These are phyloP conservation scores for Annona cherimola DNA, from an alignment of 164 flowering plant genomes.

Conservation along the genomic window DNA sequence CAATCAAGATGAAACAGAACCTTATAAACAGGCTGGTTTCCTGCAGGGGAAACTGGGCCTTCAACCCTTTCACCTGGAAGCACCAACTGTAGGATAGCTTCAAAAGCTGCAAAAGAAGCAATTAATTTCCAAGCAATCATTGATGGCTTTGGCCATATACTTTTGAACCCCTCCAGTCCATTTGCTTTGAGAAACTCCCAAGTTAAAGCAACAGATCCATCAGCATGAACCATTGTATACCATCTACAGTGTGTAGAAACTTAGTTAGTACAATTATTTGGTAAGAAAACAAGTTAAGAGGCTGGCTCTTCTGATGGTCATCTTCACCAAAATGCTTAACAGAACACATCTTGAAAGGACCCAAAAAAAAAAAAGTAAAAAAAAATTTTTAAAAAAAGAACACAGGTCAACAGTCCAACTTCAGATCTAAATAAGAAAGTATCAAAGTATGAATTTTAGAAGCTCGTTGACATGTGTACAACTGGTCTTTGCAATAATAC, in stretches of 20 bases:
- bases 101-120: conserved; percentile 76
- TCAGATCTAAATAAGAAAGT: neutral
- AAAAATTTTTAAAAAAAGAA: neutral
- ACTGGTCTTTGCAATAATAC: too few relatives aligned
- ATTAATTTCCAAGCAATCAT: conserved; percentile 77
- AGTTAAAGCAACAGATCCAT: conserved; percentile 74
- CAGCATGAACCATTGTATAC: conserved; percentile 96
- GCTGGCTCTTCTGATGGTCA: neutral
- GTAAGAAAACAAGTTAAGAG: neutral
- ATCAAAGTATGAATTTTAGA: neutral
- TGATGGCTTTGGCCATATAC: conserved; percentile 88
- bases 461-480: neutral
- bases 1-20: conserved; percentile 21
- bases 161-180: conserved; percentile 60
- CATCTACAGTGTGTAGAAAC: conserved; percentile 53
- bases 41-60: conserved; percentile 88
- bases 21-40: conserved; percentile 89
- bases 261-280: neutral
- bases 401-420: neutral
- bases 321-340: neutral
- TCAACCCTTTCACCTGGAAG: conserved; percentile 90
- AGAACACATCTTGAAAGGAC: neutral
- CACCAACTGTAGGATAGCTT: conserved; percentile 81
- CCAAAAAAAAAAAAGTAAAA: neutral
- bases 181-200: conserved; percentile 50